Evolutionary conservation across 1,139 yeast species (phyloP).

Genomic region (Candida pseudoviswanathii): DNA sequence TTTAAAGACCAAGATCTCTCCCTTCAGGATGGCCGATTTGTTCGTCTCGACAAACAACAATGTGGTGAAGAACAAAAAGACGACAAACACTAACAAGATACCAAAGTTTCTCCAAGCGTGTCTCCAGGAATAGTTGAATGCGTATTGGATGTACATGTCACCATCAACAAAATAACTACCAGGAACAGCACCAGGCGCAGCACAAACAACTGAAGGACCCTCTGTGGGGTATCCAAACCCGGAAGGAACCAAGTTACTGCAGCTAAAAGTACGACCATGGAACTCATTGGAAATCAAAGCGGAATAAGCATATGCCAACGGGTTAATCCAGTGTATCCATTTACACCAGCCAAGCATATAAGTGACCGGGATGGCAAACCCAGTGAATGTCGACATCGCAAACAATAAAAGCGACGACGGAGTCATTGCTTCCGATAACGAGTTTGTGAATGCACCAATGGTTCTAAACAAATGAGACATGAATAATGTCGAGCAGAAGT

Average conservation of each 20-base stretch:
- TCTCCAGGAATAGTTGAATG: constrained; percentile 50
- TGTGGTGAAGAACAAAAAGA: constrained; percentile 59
- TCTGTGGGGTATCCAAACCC: constrained; percentile 47
- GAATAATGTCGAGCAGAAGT: constrained; percentile 47
- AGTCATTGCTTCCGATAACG: constrained; percentile 63
- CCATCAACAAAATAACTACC: constrained; percentile 62
- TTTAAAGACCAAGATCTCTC: constrained; percentile 71
- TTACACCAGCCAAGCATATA: constrained; percentile 65
- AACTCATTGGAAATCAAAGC: constrained; percentile 58
- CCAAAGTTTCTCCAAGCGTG: constrained; percentile 90
- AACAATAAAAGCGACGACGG: constrained; percentile 59
- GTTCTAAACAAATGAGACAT: constrained; percentile 63
- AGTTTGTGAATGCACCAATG: constrained; percentile 57
- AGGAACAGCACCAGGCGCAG: constrained; percentile 61
- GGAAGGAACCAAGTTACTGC: constrained; percentile 48
- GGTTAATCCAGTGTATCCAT: constrained; percentile 63
- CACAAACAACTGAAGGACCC: constrained; percentile 49
- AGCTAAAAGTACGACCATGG: constrained; percentile 49
- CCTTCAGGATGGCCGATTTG: constrained; percentile 79
- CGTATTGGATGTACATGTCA: constrained; percentile 48
- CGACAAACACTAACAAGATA: constrained; percentile 56
- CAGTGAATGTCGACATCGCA: constrained; percentile 57
- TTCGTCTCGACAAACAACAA: constrained; percentile 62
- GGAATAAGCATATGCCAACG: constrained; percentile 59
- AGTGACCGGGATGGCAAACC: constrained; percentile 59